Base-by-base conservation (phyloP, 2,329 filamentous ascomycete genomes). In the Hymenoscyphus infarciens region DNA sequence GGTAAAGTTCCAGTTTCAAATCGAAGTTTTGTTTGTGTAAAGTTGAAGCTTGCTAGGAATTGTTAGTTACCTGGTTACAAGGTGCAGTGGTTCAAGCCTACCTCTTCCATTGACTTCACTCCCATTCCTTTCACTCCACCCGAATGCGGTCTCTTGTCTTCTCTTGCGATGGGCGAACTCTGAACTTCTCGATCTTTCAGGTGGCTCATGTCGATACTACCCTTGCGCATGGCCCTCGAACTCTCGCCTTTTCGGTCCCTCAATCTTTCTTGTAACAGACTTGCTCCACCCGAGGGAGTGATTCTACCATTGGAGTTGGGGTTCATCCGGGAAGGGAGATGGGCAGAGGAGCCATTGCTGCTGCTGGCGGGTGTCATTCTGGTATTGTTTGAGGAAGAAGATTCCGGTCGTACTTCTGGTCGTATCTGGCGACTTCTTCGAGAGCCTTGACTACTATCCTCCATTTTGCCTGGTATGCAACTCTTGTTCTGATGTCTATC, bases 11-110 rank as follows among this genome's bases (percentile, higher is more conserved):
- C 35, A 91, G 78, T 74, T 92, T 91, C 52, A 92, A 79, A 67
- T 90, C 88, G 68, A 91, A 92, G 70, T 91, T 92, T 75, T 90
- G 85, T 72, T 92, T 92, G 73, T 88, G 86, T 25, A 91, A 76
- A 1, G 80, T 87, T 4, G 88, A 89, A 59, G 91, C 76, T 60
- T 87, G 84, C 82, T 89, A 57, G 11, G 53, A 56, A 52, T 42
- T 49, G 49, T 66, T 67, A 69, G 61, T 57, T 19, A 60, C 15
- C 54, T 62, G 15, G 42, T 19, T 39, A 52, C 56, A 6, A n/a
- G 27, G 39, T 27, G 25, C 25, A 31, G n/a, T 33, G 56, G 22
- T 63, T 22, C 10, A 54, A 33, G 65, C 79, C 61, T 75, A 87
- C 85, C 76, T 86, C 80, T 73, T 91, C 87, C 78, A 88, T 86